Evolutionary conservation across 1,284 basidiomycete genomes (phyloP), one percentile per base, ranked within the genome.

Genomic region (Paramarasmius palmivorus): DNA sequence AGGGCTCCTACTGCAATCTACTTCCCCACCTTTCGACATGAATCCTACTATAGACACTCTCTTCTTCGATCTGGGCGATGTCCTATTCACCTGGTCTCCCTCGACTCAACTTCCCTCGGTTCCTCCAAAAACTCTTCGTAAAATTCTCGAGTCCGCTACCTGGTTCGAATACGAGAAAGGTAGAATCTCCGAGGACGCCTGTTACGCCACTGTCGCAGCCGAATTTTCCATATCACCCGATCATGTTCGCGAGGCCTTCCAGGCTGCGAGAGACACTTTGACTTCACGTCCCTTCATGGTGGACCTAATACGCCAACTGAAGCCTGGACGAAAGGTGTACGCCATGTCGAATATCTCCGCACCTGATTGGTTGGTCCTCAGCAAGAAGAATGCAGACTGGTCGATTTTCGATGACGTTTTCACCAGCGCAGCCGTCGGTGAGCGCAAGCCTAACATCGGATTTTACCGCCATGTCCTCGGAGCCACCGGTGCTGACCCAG

Each of bases 301-400:
- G 38, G 59, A 65, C 26, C 65, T 83, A 46, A 75, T 83, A 44
- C 69, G 71, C 8, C 71, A 78, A 46, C 66, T 84, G 40, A 79
- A 78, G 61, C 61, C 61, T 12, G 66, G 72, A 17, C 65, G 80
- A 5, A 70, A 65, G 25, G 71, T 83, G 23, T 80, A 76, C 50
- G 81, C 81, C 32, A 82, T 83, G 77, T 82, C 80, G 25, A 84
- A 84, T 63, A 83, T 84, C 40, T 82, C 81, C 19, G 60, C 67
- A 1, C 77, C 78, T n/a, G 81, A 83, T 59, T 82, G 74, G 59
- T 68, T 69, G 29, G 69, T 76, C 5, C 67, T 82, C 10, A 72
- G 68, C 23, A 73, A 69, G 15, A 80, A 75, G 54, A 66, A 71
- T 4, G 74, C 71, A 3, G 76, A 83, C 52, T 83, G 80, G 80